These are phyloP conservation scores for Escovopsis sp. DNA, from an alignment of 2,329 filamentous ascomycete species.

Conservation along the genomic window DNA sequence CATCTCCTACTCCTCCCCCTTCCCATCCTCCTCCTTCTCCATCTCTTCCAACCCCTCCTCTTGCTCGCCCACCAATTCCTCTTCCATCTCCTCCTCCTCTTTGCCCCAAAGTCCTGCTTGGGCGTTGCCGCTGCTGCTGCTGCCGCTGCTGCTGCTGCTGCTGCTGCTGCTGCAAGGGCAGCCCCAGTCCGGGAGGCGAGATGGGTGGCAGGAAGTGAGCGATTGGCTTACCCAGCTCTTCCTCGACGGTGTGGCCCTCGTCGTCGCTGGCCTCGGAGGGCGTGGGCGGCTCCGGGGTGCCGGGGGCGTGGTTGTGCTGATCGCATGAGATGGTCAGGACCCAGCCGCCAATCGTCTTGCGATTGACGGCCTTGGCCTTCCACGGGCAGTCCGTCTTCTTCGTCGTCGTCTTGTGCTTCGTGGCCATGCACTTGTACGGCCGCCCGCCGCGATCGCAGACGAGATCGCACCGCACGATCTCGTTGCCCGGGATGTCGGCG, in stretches of 20 bases:
- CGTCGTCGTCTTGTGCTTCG: slow-evolving; percentile 29
- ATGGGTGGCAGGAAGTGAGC: not conserved
- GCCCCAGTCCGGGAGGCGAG: too few species aligned
- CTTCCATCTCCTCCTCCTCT: too few species aligned
- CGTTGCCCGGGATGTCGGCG: slow-evolving; percentile 24
- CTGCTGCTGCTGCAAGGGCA: too few species aligned
- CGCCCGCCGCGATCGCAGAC: slow-evolving; percentile 30
- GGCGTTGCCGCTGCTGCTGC: too few species aligned
- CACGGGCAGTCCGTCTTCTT: slow-evolving; percentile 31
- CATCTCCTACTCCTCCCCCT: too few species aligned
- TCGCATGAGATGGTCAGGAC: slow-evolving; percentile 28
- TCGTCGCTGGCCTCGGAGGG: slow-evolving; percentile 18
- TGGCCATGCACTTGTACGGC: slow-evolving; percentile 27
- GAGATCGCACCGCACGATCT: slow-evolving; percentile 28
- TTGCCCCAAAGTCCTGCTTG: too few species aligned
- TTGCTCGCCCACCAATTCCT: too few species aligned
- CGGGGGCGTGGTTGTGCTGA: slow-evolving; percentile 28
- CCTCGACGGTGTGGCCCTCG: slow-evolving; percentile 17
- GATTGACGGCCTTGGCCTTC: slow-evolving; percentile 29
- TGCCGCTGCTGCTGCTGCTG: too few species aligned
- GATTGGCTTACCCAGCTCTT: slow-evolving; percentile 5
- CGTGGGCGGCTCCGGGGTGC: slow-evolving; percentile 26
- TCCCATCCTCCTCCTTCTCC: too few species aligned
- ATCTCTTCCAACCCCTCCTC: too few species aligned
- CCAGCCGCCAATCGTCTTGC: slow-evolving; percentile 28